Evolutionary conservation across 164 flowering plant species (phyloP), one percentile per base, ranked within the genome.

Genomic region (Stephania yunnanensis): DNA sequence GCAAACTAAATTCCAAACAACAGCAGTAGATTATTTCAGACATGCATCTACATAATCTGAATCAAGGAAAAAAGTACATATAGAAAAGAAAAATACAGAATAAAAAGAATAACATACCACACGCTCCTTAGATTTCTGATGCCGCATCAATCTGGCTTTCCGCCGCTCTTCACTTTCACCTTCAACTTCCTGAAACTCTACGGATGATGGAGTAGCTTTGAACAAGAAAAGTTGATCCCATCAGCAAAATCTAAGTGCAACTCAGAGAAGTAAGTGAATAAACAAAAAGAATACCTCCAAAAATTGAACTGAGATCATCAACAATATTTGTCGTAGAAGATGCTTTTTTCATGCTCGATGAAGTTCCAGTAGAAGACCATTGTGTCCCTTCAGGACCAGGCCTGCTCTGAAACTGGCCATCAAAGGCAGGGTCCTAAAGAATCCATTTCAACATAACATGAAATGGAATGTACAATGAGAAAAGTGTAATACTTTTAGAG

Each of bases 151-250:
- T 86, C 97, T 83, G 66, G 90, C 92, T 82, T 53, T 86, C 71
- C 92, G 82, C 82, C 97, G 87, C 79, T 90, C 95, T 78, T 86
- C 89, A 80, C 78, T 85, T 84, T 93, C 98, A 55, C 96, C 98
- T 19, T 87, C 87, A 71, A 85, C 72, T 79, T 92, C 97, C 80
- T 86, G 84, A 80, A 92, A 92, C 67, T 83, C 90, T 82, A 81
- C 90, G 63, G 83, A 77, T 75, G 85, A 68, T 70, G 86, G 68
- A 45, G 84, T 72, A 81, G 66, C 61, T 89, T 68, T 48, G 30
- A 74, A 76, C 65, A 82, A 76, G 20, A 69, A 71, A 45, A 44
- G 61, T 36, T 22, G 46, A 80, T 75, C 6, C 45, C 66, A 58
- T 76, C n/a, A 78, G 74, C 69, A 78, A 36, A 65, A 58, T 65